Base-by-base conservation (phyloP, 371 early-diverging fungal species). In the Mortierella sp. region DNA sequence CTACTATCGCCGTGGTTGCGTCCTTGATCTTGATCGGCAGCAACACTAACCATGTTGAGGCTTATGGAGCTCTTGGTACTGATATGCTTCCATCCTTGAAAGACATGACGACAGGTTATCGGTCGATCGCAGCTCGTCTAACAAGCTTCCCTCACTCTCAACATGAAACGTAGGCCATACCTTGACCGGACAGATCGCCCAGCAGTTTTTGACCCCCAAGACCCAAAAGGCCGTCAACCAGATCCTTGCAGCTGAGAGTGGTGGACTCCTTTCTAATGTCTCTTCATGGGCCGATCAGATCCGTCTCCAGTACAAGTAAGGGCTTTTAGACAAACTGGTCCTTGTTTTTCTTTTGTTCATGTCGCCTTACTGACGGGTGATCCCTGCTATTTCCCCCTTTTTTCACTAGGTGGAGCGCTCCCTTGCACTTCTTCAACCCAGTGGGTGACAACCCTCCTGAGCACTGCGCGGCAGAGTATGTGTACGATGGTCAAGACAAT, bases 211-310 rank as follows among this genome's bases (percentile, higher is more conserved):
- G 52, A 68, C 74, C 1, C 56, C 79, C 24, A 60, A 45, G 21
- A 68, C 79, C 0, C 56, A 61, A 27, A 41, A 30, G 34, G 10
- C 34, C 21, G 21, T 79, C 54, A 42, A 28, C 30, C 46, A 50
- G 13, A 69, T 79, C 53, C 62, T 79, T 0, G 23, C 53, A 2
- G 46, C 54, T 1, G 43, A 53, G 0, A 52, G 64, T n/a, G 56
- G 34, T 1, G 79, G 79, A 14, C 74, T 62, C 10, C 61, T 79
- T 42, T 61, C 64, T 41, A 57, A 56, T 21, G 78, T 58, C 21
- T 61, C 79, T 13, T 31, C 62, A 4, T 80, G 80, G 80, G 54
- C 80, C n/a, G 80, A 80, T 18, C 50, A 23, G n/a, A 24, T 80
- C 54, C 55, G 55, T 9, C 39, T 19, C 30, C 21, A 58, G 27